A percentile compares a stretch with the other conserved stretches of the same genome.
These are phyloP conservation scores for Ceratorhiza oryzae-sativae DNA, from an alignment of 1,284 basidiomycete genomes.

Conservation along the genomic window DNA sequence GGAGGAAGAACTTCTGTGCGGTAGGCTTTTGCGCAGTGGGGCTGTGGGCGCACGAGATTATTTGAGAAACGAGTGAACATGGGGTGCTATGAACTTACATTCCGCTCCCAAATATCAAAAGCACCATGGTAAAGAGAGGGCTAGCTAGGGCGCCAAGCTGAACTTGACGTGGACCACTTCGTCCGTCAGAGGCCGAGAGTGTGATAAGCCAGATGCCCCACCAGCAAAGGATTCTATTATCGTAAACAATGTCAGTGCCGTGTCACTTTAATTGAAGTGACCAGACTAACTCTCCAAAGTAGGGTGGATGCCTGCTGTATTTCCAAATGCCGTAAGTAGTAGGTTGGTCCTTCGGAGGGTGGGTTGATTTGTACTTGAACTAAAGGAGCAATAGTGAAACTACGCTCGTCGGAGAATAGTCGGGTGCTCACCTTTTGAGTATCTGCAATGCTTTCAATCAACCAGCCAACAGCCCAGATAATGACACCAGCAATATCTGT, in stretches of 20 bases:
- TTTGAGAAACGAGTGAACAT: neutral
- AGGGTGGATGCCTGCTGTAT: conserved; percentile 64
- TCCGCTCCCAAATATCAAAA: conserved; percentile 49
- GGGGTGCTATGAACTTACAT: neutral
- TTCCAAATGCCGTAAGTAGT: conserved; percentile 55
- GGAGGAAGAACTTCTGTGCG: conserved; percentile 69
- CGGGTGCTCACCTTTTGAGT: conserved; percentile 62
- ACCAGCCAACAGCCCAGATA: conserved; percentile 68
- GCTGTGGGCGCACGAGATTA: conserved; percentile 50
- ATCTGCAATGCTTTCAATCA: conserved; percentile 68
- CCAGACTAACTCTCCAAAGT: conserved; percentile 71
- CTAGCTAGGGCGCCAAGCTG: conserved; percentile 67
- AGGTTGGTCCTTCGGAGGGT: conserved; percentile 62
- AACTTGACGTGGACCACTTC: conserved; percentile 54
- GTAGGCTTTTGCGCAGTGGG: conserved; percentile 77
- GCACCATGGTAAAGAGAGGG: conserved; percentile 69
- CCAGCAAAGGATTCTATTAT: conserved; percentile 67
- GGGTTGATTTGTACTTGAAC: conserved; percentile 63
- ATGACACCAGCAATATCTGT: conserved; percentile 74
- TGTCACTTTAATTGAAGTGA: neutral
- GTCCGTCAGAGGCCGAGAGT: conserved; percentile 63
- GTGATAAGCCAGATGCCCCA: conserved; percentile 75
- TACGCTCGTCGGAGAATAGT: neutral
- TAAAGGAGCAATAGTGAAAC: conserved; percentile 45
- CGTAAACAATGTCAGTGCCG: conserved; percentile 8